Percentiles rank a stretch among this genome's conserved stretches.
Evolutionary conservation across 768 basidiomycete genomes (phyloP).

Genomic region (Calocera cornea): DNA sequence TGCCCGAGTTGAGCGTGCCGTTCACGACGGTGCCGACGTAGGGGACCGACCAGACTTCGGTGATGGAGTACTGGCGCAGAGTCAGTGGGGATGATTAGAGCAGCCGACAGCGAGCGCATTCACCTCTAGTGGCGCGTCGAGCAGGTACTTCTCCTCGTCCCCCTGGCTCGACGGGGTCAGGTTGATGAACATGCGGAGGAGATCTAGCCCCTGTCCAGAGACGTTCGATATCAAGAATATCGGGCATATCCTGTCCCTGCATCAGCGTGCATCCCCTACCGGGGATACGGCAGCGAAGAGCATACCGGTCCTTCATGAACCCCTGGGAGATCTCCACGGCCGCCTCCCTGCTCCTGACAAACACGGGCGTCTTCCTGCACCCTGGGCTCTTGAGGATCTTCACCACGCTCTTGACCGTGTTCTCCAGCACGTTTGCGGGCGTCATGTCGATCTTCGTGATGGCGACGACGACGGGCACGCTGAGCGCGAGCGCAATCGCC

Average conservation of each 20-base stretch:
- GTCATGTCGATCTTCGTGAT: slow-evolving; percentile 99
- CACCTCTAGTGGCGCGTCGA: slow-evolving; percentile 70
- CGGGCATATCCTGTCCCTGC: slow-evolving; percentile 57
- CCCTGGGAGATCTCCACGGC: slow-evolving; percentile 64
- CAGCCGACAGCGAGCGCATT: neutral
- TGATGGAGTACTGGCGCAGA: slow-evolving; percentile 53
- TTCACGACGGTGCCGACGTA: slow-evolving; percentile 77
- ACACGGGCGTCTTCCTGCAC: slow-evolving; percentile 77
- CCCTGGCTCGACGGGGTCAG: slow-evolving; percentile 76
- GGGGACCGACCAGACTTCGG: slow-evolving; percentile 34
- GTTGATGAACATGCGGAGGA: slow-evolving; percentile 74
- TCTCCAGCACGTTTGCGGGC: slow-evolving; percentile 76
- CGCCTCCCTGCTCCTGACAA: slow-evolving; percentile 66
- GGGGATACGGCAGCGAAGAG: too few species aligned
- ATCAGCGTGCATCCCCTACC: too few species aligned
- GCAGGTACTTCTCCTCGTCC: slow-evolving; percentile 65
- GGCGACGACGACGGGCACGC: slow-evolving; percentile 84
- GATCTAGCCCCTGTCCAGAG: slow-evolving; percentile 79
- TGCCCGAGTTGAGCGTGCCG: slow-evolving; percentile 67
- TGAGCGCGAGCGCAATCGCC: slow-evolving; percentile 84
- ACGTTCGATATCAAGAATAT: slow-evolving; percentile 90
- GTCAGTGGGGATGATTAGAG: neutral
- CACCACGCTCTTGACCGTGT: slow-evolving; percentile 81
- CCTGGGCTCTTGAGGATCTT: slow-evolving; percentile 90
- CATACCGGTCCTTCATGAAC: slow-evolving; percentile 61